phyloP scores from a whole-genome alignment of 2,329 filamentous ascomycete genomes.

The Alternaria alternata region DNA sequence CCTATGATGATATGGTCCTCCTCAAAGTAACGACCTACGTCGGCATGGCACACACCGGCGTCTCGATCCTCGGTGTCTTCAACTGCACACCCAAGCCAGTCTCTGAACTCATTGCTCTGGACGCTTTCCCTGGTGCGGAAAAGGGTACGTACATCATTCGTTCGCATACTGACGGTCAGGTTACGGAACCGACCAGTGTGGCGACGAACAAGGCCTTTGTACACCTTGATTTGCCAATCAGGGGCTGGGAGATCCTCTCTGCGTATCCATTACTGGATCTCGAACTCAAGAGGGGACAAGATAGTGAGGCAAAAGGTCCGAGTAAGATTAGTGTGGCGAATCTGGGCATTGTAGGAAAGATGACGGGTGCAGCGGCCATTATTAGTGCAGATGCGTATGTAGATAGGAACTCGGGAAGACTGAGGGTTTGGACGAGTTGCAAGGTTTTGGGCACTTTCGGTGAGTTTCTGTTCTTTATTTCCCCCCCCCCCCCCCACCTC shows the following conservation, averaged over 20 bases:
- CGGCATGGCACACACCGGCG: constrained; percentile 72
- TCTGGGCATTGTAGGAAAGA: constrained; percentile 83
- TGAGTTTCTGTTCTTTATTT: constrained; percentile 49
- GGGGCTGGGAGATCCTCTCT: constrained; percentile 82
- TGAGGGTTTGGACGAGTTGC: constrained; percentile 72
- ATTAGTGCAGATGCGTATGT: constrained; percentile 67
- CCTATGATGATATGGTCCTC: constrained; percentile 75
- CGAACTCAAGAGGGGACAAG: constrained; percentile 51
- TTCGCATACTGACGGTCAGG: constrained; percentile 71
- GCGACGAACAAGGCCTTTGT: constrained; percentile 62
- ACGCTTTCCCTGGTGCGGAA: constrained; percentile 75
- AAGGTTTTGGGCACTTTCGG: constrained; percentile 83
- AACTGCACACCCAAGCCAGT: constrained; percentile 73
- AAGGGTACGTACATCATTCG: constrained; percentile 73
- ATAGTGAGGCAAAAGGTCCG: constrained; percentile 37
- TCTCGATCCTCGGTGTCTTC: constrained; percentile 82
- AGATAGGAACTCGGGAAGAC: constrained; percentile 63
- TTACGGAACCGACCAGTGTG: constrained; percentile 63
- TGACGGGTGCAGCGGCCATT: constrained; percentile 86
- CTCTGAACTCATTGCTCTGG: constrained; percentile 74
- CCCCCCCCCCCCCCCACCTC: no score
- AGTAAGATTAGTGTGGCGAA: constrained; percentile 66
- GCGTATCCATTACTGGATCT: constrained; percentile 73
- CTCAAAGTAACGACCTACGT: constrained; percentile 83
- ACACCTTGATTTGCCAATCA: constrained; percentile 67